Percentiles rank a stretch among this genome's conserved stretches.
Evolutionary conservation across 352 stramenopile species (phyloP).

Genomic region (Phytophthora sp.): DNA sequence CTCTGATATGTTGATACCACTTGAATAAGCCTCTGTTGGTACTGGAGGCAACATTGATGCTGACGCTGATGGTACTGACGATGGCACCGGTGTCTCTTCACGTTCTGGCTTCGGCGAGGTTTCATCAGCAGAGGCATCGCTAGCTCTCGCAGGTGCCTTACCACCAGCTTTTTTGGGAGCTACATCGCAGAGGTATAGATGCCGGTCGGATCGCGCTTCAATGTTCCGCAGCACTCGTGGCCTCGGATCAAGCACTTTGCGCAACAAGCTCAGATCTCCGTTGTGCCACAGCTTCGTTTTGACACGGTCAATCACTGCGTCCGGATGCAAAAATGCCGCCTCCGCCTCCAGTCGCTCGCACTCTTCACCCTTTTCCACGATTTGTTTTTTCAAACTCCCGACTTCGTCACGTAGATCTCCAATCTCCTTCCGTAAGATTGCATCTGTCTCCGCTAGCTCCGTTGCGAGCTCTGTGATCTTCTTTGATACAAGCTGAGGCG

Average conservation of each 20-base stretch:
- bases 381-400: conserved; percentile 19
- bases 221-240: conserved; percentile 12
- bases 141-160: not conserved
- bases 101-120: conserved; percentile 13
- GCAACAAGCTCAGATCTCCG: conserved; percentile 28
- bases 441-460: conserved; percentile 13
- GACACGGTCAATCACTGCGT: conserved; percentile 33
- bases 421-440: conserved; percentile 15
- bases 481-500: conserved; percentile 13
- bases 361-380: conserved; percentile 19
- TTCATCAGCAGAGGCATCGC: not conserved
- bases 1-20: too few species aligned
- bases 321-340: conserved; percentile 23
- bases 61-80: not conserved
- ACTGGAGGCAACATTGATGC: not conserved
- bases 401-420: conserved; percentile 16
- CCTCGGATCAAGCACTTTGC: conserved; percentile 18
- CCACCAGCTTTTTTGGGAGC: conserved; percentile 10
- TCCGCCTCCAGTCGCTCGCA: not conserved
- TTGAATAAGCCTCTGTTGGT: too few species aligned
- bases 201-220: conserved; percentile 13
- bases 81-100: not conserved
- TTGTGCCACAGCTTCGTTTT: conserved; percentile 31
- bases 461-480: conserved; percentile 22
- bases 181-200: conserved; percentile 20